phyloP scores from a whole-genome alignment of 768 basidiomycete species.

The Termitomyces sp. region DNA sequence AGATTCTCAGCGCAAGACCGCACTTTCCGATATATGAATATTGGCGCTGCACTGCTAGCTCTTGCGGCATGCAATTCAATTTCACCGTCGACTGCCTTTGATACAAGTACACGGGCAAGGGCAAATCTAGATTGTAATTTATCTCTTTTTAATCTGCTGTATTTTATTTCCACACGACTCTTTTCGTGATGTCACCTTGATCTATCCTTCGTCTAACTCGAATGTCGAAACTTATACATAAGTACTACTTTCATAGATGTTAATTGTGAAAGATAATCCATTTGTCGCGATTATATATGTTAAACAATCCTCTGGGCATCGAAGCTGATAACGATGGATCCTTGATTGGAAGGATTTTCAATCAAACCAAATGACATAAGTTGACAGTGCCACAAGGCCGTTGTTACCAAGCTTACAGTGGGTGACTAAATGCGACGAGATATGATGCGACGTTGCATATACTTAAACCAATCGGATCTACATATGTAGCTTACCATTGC shows the following conservation, averaged over 20 bases:
- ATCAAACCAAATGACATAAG: constrained; percentile 3
- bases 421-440: background rate
- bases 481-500: background rate
- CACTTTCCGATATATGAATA: background rate
- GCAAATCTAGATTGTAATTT: background rate
- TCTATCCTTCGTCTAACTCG: background rate
- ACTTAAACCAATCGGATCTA: background rate
- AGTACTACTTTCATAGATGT: background rate
- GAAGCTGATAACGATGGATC: background rate
- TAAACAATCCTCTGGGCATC: background rate
- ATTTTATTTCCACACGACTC: background rate
- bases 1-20: constrained; percentile 33
- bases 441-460: background rate
- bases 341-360: background rate
- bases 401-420: too few relatives aligned
- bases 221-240: background rate
- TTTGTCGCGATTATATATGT: background rate
- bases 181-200: background rate
- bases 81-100: too few relatives aligned
- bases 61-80: background rate
- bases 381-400: too few relatives aligned
- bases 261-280: background rate
- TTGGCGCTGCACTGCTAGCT: background rate
- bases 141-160: constrained; percentile 1
- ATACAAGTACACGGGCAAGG: background rate